Conservation (phyloP, 129 eudicot species). For the Chrysanthemum makinoi region DNA sequence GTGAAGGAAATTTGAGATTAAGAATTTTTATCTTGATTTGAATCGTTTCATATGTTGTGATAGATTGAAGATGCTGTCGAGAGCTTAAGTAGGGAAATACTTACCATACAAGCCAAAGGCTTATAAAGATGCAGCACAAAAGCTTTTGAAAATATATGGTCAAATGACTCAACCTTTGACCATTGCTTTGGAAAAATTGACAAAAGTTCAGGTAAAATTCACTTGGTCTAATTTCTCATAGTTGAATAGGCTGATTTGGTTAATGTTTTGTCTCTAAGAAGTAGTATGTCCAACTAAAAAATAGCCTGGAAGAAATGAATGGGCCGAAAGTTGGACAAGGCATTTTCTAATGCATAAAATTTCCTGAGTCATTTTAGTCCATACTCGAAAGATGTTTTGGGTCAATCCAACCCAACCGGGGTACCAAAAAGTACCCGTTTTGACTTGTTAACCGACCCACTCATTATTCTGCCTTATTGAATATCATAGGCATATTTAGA, state of each 20-base stretch:
- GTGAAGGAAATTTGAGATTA: neutral
- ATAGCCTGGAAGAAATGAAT: no score
- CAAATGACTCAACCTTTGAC: conserved; percentile 57
- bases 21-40: neutral
- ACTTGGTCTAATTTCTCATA: conserved; percentile 11
- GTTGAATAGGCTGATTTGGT: neutral
- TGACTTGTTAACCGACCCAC: no score
- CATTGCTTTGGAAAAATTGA: conserved; percentile 60
- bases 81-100: conserved; percentile 86
- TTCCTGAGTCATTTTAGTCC: no score
- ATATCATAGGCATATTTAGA: no score
- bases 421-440: no score
- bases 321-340: no score
- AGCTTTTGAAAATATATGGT: conserved; percentile 62
- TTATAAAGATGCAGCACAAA: conserved; percentile 68
- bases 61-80: conserved; percentile 77
- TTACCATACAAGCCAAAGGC: conserved; percentile 92
- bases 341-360: no score
- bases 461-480: no score
- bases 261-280: neutral
- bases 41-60: conserved; percentile 12
- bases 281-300: no score
- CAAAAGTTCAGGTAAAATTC: conserved; percentile 54
- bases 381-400: no score
- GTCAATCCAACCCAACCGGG: no score